A percentile compares a stretch with the other conserved stretches of the same genome.
Evolutionary conservation across 768 basidiomycete species (phyloP).

Genomic region (Termitomyces heimii): DNA sequence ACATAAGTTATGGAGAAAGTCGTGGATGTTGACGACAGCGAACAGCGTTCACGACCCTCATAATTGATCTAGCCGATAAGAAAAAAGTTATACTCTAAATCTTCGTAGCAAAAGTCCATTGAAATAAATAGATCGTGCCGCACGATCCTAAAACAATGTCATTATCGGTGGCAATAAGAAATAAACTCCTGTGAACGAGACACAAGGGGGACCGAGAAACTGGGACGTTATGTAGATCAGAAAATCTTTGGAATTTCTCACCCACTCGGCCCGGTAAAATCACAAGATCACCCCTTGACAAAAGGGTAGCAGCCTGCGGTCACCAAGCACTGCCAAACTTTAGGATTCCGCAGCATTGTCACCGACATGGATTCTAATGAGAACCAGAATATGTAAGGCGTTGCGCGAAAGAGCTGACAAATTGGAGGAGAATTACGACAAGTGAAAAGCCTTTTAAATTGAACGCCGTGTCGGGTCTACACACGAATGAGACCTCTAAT

Average conservation of each 20-base stretch:
- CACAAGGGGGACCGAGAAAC: not conserved
- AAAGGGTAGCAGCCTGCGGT: not conserved
- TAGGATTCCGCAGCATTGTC: too few relatives aligned
- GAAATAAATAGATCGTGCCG: not conserved
- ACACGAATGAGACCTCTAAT: too few relatives aligned
- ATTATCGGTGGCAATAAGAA: constrained; percentile 1
- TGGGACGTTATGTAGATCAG: not conserved
- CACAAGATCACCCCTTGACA: too few relatives aligned
- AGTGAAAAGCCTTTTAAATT: too few relatives aligned
- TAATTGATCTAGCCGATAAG: constrained; percentile 16
- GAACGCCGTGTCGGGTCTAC: too few relatives aligned
- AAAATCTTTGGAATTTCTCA: not conserved
- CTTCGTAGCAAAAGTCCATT: not conserved
- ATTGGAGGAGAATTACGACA: too few relatives aligned
- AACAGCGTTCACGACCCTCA: constrained; percentile 12
- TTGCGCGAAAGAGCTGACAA: too few relatives aligned
- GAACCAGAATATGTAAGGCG: too few relatives aligned
- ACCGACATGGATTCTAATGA: too few relatives aligned
- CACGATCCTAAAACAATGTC: not conserved
- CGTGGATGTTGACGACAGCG: constrained; percentile 11
- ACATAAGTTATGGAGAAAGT: constrained; percentile 21
- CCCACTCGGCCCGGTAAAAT: not conserved
- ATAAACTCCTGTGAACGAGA: not conserved
- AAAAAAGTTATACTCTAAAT: constrained; percentile 1
- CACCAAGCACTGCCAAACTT: too few relatives aligned